Evolutionary conservation across 805 yeast species (phyloP), one percentile per base, ranked within the genome.

Genomic region (Zygosaccharomyces siamensis): DNA sequence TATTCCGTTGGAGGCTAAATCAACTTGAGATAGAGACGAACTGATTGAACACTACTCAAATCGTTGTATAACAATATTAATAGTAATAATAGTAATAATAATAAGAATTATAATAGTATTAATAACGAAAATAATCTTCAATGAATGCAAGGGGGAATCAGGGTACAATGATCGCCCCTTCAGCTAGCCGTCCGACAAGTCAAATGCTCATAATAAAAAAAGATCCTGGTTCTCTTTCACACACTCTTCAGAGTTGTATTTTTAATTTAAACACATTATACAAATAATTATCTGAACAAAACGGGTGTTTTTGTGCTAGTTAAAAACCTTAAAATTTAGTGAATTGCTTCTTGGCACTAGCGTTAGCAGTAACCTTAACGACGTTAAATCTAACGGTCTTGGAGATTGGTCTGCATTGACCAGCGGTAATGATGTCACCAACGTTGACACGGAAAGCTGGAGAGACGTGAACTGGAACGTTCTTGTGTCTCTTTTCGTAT

Each of bases 401-500:
- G 71, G 99, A 93, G 75, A 93, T 79, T 72, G 99, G 99, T 85
- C 99, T 92, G 86, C 99, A 93, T 83, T 93, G 99, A 76, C 99
- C 99, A 77, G 93, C 97, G 69, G 96, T 90, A 71, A 93, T 99
- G 64, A 86, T 80, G 74, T 93, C 99, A 84, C 99, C 99, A 76
- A 90, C 98, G 75, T 79, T 79, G 69, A 92, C 97, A 81, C 99
- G 95, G 98, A 93, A 93, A 78, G 98, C 98, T 80, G 99, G 99
- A 64, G 98, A 92, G 71, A 93, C 88, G 82, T 93, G 99, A 70
- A 97, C 99, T 75, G 99, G 95, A 61, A 93, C 83, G 86, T 93
- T 93, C 93, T 93, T 93, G 88, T 93, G 99, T 83, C 99, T 89
- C 88, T 93, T 93, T 83, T 93, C 99, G 88, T 89, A 93, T 87